Conservation (phyloP, 169 alveolate species). For the Theileria sp. region DNA sequence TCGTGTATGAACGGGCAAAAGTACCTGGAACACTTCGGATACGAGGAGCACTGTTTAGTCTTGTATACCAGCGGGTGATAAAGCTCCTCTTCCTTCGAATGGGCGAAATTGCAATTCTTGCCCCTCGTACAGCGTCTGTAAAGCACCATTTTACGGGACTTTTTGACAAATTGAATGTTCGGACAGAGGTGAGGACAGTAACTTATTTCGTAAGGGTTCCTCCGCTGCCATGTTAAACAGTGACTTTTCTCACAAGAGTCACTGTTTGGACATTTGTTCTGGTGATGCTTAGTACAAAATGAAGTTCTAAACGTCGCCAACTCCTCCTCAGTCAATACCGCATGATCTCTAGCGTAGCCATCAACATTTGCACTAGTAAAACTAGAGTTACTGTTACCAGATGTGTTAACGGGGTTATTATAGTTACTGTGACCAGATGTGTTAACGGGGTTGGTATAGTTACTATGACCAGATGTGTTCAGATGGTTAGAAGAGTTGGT, state of each 20-base stretch:
- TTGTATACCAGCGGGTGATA: constrained; percentile 89
- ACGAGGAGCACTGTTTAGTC: constrained; percentile 81
- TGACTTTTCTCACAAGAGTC: constrained; percentile 85
- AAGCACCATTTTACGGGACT: constrained; percentile 75
- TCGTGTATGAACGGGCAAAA: constrained; percentile 84
- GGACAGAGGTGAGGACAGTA: constrained; percentile 69
- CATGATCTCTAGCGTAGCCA: constrained; percentile 51
- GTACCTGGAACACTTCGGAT: constrained; percentile 80
- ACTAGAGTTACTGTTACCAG: no score
- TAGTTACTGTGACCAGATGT: no score
- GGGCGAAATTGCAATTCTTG: constrained; percentile 88
- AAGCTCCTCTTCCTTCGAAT: constrained; percentile 85
- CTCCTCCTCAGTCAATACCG: constrained; percentile 65
- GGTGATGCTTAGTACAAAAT: constrained; percentile 80
- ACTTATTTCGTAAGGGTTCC: constrained; percentile 75
- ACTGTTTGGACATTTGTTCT: constrained; percentile 74
- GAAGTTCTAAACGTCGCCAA: constrained; percentile 81
- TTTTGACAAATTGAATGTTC: constrained; percentile 66
- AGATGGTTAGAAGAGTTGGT: no score
- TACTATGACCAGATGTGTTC: no score
- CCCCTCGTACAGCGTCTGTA: constrained; percentile 83
- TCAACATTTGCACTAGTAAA: no score
- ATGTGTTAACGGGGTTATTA: no score
- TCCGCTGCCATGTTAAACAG: constrained; percentile 86
- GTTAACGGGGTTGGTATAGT: no score